Evolutionary conservation across 2,329 filamentous ascomycete species (phyloP).

Genomic region (Aspergillus uvarum): DNA sequence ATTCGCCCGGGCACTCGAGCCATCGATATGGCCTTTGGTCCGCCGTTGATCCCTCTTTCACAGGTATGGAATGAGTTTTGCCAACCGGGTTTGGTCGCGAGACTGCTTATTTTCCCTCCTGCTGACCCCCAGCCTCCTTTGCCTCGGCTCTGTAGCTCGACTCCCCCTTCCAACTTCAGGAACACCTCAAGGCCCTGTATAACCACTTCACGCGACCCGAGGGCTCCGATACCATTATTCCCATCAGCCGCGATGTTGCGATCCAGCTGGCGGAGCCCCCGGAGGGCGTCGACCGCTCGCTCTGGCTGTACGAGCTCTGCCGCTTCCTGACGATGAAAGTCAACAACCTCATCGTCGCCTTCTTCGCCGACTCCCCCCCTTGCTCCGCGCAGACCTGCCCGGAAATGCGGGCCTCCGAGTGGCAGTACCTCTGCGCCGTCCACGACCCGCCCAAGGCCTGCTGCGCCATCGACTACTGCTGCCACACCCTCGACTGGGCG

Average conservation of each 20-base stretch:
- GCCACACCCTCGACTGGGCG: slow-evolving; percentile 97
- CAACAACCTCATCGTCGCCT: slow-evolving; percentile 86
- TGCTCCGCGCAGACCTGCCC: slow-evolving; percentile 89
- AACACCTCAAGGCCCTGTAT: slow-evolving; percentile 92
- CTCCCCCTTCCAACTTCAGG: slow-evolving; percentile 94
- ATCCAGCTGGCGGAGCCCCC: slow-evolving; percentile 76
- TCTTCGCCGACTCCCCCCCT: slow-evolving; percentile 85
- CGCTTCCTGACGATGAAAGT: slow-evolving; percentile 93
- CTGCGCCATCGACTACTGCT: slow-evolving; percentile 98
- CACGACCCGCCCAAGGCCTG: slow-evolving; percentile 96
- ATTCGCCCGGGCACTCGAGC: slow-evolving; percentile 91
- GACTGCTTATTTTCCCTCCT: not conserved
- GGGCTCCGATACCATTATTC: slow-evolving; percentile 59
- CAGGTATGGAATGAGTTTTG: slow-evolving; percentile 60
- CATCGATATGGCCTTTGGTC: slow-evolving; percentile 89
- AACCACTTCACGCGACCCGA: slow-evolving; percentile 70
- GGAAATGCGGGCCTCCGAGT: slow-evolving; percentile 98
- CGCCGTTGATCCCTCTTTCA: slow-evolving; percentile 78
- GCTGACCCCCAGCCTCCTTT: slow-evolving; percentile 14
- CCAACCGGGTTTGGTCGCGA: slow-evolving; percentile 1
- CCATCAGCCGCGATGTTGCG: slow-evolving; percentile 75
- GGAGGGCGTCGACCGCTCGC: slow-evolving; percentile 74
- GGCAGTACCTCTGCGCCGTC: slow-evolving; percentile 98
- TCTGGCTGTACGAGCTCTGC: slow-evolving; percentile 98
- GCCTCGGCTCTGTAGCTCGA: slow-evolving; percentile 65